Percentiles rank a stretch among this genome's conserved stretches.
These are phyloP conservation scores for Pugionium dolabratum DNA, from an alignment of 345 rosid genomes.

Conservation along the genomic window DNA sequence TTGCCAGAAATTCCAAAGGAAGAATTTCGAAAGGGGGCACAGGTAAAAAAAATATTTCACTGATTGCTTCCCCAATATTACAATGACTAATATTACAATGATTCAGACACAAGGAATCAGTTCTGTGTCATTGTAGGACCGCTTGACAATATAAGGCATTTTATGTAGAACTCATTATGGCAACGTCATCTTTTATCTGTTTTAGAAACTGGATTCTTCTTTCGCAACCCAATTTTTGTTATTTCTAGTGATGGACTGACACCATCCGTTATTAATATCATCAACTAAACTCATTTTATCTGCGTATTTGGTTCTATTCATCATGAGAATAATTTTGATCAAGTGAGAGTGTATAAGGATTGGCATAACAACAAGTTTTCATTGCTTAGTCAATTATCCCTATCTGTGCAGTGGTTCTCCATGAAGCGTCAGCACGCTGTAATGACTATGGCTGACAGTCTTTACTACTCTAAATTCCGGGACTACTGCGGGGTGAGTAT, in stretches of 20 bases:
- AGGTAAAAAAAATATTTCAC: too few species aligned
- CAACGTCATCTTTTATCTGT: too few species aligned
- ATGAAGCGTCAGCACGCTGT: slow-evolving; percentile 96
- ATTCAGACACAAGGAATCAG: too few species aligned
- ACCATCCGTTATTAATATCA: background rate
- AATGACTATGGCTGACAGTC: slow-evolving; percentile 77
- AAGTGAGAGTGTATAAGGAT: background rate
- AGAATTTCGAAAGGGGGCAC: too few species aligned
- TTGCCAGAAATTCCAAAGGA: too few species aligned
- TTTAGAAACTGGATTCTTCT: too few species aligned
- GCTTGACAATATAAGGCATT: too few species aligned
- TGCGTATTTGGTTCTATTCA: slow-evolving; percentile 5
- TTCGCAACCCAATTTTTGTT: background rate
- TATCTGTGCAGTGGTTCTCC: slow-evolving; percentile 87
- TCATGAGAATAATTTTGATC: slow-evolving; percentile 7
- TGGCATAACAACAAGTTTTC: background rate
- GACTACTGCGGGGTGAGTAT: slow-evolving; percentile 84
- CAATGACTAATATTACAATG: too few species aligned
- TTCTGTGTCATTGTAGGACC: too few species aligned
- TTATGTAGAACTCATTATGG: too few species aligned
- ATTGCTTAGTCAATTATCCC: background rate
- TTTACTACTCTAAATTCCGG: slow-evolving; percentile 90
- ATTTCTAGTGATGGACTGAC: slow-evolving; percentile 7
- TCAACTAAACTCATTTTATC: slow-evolving; percentile 2
- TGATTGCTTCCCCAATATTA: too few species aligned